These are phyloP conservation scores for Curvularia lunata DNA, from an alignment of 2,329 filamentous ascomycete genomes.

Conservation along the genomic window DNA sequence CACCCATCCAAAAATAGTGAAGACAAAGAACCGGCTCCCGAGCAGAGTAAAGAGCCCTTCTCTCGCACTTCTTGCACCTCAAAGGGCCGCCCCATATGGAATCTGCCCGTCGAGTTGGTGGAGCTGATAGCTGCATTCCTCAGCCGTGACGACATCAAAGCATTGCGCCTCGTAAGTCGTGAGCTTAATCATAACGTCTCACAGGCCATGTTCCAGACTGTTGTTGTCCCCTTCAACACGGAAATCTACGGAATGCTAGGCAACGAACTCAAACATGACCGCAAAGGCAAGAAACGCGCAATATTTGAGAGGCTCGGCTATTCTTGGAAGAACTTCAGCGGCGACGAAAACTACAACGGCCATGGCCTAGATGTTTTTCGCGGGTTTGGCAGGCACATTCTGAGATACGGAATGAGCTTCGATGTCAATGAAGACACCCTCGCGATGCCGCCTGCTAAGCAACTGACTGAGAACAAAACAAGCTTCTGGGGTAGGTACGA, in stretches of 20 bases:
- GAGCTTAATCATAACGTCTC: slow-evolving; percentile 67
- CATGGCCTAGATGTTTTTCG: slow-evolving; percentile 68
- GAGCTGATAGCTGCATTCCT: slow-evolving; percentile 63
- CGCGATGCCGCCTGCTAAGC: slow-evolving; percentile 62
- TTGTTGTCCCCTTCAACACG: slow-evolving; percentile 70
- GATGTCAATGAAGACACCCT: slow-evolving; percentile 66
- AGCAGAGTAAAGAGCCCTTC: neutral
- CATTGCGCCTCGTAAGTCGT: slow-evolving; percentile 65
- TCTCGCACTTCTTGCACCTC: neutral
- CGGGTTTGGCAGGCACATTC: slow-evolving; percentile 66
- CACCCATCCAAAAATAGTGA: slow-evolving; percentile 2
- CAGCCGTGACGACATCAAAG: slow-evolving; percentile 64
- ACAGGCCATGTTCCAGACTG: slow-evolving; percentile 64
- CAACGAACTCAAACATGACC: slow-evolving; percentile 43
- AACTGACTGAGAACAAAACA: slow-evolving; percentile 59
- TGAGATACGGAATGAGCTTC: slow-evolving; percentile 70
- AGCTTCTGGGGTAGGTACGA: slow-evolving; percentile 70
- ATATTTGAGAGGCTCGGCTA: slow-evolving; percentile 37
- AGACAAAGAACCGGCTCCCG: neutral
- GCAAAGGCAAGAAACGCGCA: slow-evolving; percentile 47
- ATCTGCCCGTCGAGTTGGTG: slow-evolving; percentile 68
- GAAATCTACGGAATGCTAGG: slow-evolving; percentile 65
- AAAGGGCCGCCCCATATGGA: slow-evolving; percentile 47
- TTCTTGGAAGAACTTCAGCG: slow-evolving; percentile 52
- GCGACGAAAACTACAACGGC: slow-evolving; percentile 58